These are phyloP conservation scores for Colletotrichum camelliae DNA, from an alignment of 2,329 filamentous ascomycete genomes.

Conservation along the genomic window DNA sequence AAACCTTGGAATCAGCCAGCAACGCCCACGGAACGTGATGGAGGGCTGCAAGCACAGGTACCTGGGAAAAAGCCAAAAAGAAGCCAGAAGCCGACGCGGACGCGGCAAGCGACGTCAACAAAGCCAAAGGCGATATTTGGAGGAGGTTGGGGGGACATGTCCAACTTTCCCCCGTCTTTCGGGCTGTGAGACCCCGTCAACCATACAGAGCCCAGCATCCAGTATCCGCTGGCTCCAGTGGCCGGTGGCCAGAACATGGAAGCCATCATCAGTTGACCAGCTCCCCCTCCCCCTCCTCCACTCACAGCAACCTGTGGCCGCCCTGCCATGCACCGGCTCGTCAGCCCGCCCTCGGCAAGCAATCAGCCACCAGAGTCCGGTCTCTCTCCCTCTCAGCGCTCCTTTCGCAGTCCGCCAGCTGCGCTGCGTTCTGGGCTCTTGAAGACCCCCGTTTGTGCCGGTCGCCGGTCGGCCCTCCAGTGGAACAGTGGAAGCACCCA, in stretches of 20 bases:
- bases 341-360: neutral
- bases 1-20: neutral
- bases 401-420: neutral
- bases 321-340: neutral
- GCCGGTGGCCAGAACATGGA: neutral
- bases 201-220: neutral
- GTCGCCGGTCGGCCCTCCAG: neutral
- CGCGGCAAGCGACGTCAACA: neutral
- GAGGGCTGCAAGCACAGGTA: neutral
- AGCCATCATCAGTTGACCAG: neutral
- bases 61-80: neutral
- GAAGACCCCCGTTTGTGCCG: neutral
- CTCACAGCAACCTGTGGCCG: neutral
- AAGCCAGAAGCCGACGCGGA: neutral
- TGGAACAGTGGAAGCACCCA: neutral
- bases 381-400: neutral
- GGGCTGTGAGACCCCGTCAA: neutral
- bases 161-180: neutral
- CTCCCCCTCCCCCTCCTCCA: neutral
- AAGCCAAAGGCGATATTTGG: neutral
- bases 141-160: slow-evolving; percentile 5
- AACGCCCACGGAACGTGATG: neutral
- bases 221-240: neutral
- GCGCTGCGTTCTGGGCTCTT: neutral
- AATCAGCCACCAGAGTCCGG: neutral